Evolutionary conservation across 2,329 filamentous ascomycete genomes (phyloP).

Genomic region (Metarhizium anisopliae): DNA sequence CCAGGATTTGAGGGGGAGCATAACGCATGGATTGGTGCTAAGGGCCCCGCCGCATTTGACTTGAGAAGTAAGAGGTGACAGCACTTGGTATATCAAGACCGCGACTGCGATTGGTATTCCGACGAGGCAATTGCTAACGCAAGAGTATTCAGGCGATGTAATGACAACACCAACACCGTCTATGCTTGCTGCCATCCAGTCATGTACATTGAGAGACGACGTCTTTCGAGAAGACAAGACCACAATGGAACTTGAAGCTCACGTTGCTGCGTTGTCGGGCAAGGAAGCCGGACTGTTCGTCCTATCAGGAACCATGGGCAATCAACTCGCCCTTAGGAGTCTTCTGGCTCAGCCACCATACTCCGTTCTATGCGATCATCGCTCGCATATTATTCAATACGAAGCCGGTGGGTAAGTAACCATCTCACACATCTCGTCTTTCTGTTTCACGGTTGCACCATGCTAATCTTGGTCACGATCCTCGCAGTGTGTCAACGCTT

Average conservation of each 20-base stretch:
- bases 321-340: slow-evolving; percentile 73
- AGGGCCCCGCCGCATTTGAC: slow-evolving; percentile 11
- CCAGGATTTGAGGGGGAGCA: not conserved
- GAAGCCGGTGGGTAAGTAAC: slow-evolving; percentile 49
- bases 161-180: slow-evolving; percentile 66
- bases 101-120: not conserved
- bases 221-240: slow-evolving; percentile 74
- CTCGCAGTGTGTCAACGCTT: slow-evolving; percentile 55
- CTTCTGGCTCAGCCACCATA: slow-evolving; percentile 75
- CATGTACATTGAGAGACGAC: slow-evolving; percentile 72
- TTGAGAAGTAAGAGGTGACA: slow-evolving; percentile 10
- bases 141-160: slow-evolving; percentile 33
- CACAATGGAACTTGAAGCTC: slow-evolving; percentile 65
- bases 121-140: not conserved
- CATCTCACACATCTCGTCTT: not conserved
- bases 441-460: not conserved
- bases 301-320: slow-evolving; percentile 88
- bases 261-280: slow-evolving; percentile 62
- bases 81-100: not conserved
- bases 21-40: slow-evolving; percentile 12
- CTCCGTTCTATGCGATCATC: slow-evolving; percentile 67
- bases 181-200: slow-evolving; percentile 73
- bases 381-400: slow-evolving; percentile 66
- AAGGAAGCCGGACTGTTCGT: slow-evolving; percentile 75
- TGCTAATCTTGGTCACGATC: not conserved